Percentiles rank a stretch among this genome's conserved stretches.
Conservation (phyloP, 345 rosid species). For the Gossypium ekmanianum region DNA sequence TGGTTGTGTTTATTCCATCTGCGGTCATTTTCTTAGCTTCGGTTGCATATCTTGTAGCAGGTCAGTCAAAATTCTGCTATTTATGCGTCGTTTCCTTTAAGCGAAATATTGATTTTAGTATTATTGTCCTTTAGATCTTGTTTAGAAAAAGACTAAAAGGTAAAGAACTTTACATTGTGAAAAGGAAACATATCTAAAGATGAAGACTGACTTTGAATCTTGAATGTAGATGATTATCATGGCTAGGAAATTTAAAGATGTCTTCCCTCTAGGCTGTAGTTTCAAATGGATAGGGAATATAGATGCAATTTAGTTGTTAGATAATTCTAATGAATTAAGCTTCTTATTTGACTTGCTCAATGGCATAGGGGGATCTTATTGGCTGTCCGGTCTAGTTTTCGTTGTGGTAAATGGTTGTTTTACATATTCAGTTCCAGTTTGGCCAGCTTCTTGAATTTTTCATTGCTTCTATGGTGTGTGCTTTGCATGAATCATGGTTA, state of each 20-base stretch:
- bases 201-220: neutral
- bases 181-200: neutral
- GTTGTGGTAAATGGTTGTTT: neutral
- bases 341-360: neutral
- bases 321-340: neutral
- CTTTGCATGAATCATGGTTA: neutral
- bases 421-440: neutral
- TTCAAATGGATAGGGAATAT: neutral
- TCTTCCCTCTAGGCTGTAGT: neutral
- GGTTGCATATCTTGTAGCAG: conserved; percentile 66
- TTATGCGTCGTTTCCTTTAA: neutral
- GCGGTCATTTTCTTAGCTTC: conserved; percentile 58
- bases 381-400: neutral
- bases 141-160: neutral
- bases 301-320: neutral
- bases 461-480: neutral
- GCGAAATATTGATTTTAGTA: neutral
- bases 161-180: neutral
- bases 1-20: conserved; percentile 76
- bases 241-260: neutral
- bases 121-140: too few relatives aligned
- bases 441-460: neutral
- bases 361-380: neutral
- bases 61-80: conserved; percentile 26
- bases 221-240: neutral